Percentiles rank a stretch among this genome's conserved stretches.
phyloP scores from a whole-genome alignment of 108 stramenopile species.

The Fistulifera solaris region DNA sequence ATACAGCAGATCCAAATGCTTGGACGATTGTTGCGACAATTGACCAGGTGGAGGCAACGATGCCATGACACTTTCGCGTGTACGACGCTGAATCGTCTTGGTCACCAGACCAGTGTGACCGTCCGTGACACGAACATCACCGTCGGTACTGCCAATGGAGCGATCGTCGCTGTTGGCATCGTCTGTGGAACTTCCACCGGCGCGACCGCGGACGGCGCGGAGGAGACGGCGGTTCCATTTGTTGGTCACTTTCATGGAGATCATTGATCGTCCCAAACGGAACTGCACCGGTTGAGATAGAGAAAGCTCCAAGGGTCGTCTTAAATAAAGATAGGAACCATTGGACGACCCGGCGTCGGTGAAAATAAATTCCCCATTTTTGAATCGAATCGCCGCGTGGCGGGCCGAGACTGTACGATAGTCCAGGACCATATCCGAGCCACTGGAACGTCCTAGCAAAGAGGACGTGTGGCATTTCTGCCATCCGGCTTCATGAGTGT shows the following conservation, averaged over 20 bases:
- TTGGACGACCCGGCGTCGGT: constrained; percentile 85
- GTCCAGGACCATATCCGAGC: constrained; percentile 94
- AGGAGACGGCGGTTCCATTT: constrained; percentile 79
- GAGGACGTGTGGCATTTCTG: constrained; percentile 73
- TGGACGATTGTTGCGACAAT: constrained; percentile 58
- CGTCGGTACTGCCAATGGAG: constrained; percentile 80
- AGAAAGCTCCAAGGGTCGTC: constrained; percentile 76
- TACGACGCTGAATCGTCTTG: constrained; percentile 45
- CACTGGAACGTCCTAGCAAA: constrained; percentile 92
- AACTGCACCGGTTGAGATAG: constrained; percentile 74
- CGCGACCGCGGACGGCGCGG: constrained; percentile 57
- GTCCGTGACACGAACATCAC: constrained; percentile 68
- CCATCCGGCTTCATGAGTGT: constrained; percentile 87
- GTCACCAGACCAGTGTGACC: constrained; percentile 58
- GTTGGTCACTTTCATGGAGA: constrained; percentile 84
- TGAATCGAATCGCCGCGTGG: constrained; percentile 82
- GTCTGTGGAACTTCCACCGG: constrained; percentile 10
- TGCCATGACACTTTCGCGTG: constrained; percentile 70
- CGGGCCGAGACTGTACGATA: constrained; percentile 88
- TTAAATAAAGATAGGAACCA: constrained; percentile 79
- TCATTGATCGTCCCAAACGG: constrained; percentile 76
- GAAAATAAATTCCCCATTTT: constrained; percentile 88
- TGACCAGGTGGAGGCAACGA: constrained; percentile 64
- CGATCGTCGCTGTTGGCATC: constrained; percentile 41
- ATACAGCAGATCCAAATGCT: constrained; percentile 76